A percentile compares a stretch with the other conserved stretches of the same genome.
phyloP scores from a whole-genome alignment of 306 rosid species.

The Prunus salicina region DNA sequence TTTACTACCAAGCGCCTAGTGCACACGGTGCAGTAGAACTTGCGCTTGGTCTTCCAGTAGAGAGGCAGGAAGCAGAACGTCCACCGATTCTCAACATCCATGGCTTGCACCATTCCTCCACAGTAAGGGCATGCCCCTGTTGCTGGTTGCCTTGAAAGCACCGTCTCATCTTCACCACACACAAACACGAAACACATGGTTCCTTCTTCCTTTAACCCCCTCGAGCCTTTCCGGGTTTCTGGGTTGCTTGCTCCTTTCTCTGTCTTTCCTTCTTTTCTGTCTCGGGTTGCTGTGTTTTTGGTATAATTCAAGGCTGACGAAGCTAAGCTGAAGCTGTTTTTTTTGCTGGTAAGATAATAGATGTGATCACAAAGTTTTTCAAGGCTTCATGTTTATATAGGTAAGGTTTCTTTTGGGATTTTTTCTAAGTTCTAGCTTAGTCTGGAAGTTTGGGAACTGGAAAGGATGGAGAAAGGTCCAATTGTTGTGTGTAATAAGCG shows the following conservation, averaged over 20 bases:
- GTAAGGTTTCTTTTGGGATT: neutral
- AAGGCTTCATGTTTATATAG: neutral
- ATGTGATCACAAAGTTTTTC: neutral
- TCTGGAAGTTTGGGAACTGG: neutral
- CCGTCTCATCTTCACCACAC: conserved; percentile 69
- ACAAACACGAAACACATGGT: conserved; percentile 87
- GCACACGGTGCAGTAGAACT: conserved; percentile 58
- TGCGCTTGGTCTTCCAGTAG: conserved; percentile 57
- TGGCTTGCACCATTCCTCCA: conserved; percentile 74
- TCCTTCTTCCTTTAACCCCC: neutral
- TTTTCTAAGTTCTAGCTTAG: neutral
- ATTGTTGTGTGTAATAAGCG: neutral
- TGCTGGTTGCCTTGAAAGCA: conserved; percentile 64
- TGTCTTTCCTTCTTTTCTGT: neutral
- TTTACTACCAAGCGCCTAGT: conserved; percentile 35
- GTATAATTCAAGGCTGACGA: neutral
- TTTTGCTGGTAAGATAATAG: neutral
- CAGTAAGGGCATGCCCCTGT: conserved; percentile 77
- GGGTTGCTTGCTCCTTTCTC: neutral
- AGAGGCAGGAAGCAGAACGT: conserved; percentile 72
- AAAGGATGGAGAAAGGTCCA: neutral
- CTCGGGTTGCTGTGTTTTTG: neutral
- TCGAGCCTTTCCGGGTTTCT: neutral
- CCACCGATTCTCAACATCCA: conserved; percentile 62
- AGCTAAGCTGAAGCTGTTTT: neutral